phyloP scores from a whole-genome alignment of 192 early-diverging fungal genomes.

The Coemansia sp. region DNA sequence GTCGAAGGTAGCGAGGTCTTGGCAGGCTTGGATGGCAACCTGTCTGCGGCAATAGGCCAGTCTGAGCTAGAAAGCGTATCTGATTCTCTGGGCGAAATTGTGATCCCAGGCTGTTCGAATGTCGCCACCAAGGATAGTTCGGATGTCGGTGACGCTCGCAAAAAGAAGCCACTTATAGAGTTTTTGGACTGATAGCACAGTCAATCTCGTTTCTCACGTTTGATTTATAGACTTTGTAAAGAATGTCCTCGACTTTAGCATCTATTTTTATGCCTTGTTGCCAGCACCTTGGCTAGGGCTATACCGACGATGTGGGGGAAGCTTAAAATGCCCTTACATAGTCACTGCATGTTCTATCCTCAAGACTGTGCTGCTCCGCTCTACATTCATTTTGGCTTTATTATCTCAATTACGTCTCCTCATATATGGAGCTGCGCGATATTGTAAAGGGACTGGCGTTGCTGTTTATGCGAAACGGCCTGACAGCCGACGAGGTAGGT shows the following conservation, averaged over 20 bases:
- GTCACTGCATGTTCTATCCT: neutral
- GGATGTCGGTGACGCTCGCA: neutral
- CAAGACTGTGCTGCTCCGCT: neutral
- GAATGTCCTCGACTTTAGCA: neutral
- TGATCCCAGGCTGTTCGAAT: neutral
- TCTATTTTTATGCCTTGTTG: neutral
- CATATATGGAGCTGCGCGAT: neutral
- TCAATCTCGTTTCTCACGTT: neutral
- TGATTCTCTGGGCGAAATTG: neutral
- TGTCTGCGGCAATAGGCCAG: neutral
- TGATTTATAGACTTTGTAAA: neutral
- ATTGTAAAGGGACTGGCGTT: constrained; percentile 3
- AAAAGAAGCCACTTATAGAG: constrained; percentile 12
- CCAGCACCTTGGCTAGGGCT: neutral
- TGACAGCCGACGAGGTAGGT: neutral
- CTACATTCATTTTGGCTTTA: neutral
- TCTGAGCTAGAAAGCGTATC: neutral
- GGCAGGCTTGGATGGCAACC: neutral
- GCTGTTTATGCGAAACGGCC: neutral
- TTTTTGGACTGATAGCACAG: neutral
- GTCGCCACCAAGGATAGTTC: neutral
- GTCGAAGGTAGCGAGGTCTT: neutral
- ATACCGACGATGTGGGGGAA: neutral
- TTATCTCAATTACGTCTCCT: neutral
- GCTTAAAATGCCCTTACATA: neutral